Base-by-base conservation (phyloP, 371 early-diverging fungal species). In the Zychaea mexicana region DNA sequence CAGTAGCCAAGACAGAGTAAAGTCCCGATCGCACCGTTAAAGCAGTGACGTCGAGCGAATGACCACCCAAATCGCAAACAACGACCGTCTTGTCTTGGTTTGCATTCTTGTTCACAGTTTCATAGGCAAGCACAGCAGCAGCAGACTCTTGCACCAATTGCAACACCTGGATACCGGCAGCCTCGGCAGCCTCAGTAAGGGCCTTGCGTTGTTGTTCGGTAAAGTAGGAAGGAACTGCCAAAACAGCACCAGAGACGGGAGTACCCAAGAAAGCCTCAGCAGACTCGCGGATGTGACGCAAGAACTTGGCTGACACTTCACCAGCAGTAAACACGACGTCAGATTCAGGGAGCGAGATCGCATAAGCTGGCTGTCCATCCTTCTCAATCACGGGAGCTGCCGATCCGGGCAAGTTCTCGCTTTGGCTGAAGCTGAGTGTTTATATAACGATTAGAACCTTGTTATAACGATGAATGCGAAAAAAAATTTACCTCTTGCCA, bases 1-100 rank as follows among this genome's bases (percentile, higher is more conserved):
- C 88, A 60, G 93, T 88, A 38, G 87, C 88, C 53, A 97, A 85
- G 65, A 96, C 88, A 36, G 94, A 89, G 84, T 88, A 93, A 62
- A 99, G 85, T 32, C 98, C 99, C 62, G 95, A 87, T 69, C 92
- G 91, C 56, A 90, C 84, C 53, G 92, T 88, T 53, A 98, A 81
- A 45, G 98, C 87, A 57, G 96, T 91, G 42, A 98, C 88, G 71
- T 96, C 98, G 65, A 99, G 93, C 22, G 94, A 93, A 57, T 96
- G 92, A 47, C 94, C 99, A 60, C 99, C 99, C 60, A 99, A 85
- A 82, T 99, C 99, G 68, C 96, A 92, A 19, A 99, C 95, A 63
- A 98, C 81, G n/a, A 93, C 86, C 21, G 86, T 85, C 71, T 90
- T 88, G 69, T 95, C 96, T 68, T 81, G 76, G 63, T 85, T 79